Evolutionary conservation across 331 rosid species (phyloP).

Genomic region (Malus hybrid): DNA sequence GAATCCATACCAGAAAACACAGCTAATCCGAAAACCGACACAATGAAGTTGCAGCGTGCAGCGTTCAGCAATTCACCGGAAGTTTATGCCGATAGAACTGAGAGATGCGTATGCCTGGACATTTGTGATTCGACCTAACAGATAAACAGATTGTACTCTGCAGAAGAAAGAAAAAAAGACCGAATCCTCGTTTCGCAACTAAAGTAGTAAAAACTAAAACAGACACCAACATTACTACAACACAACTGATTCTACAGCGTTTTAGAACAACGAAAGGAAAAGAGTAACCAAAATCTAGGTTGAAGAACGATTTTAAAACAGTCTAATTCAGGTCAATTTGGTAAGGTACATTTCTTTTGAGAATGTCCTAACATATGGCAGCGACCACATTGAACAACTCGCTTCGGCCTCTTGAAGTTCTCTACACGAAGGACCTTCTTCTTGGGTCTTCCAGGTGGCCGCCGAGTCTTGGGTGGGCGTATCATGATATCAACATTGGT

Average conservation of each 20-base stretch:
- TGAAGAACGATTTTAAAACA: conserved; percentile 24
- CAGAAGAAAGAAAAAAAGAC: conserved; percentile 21
- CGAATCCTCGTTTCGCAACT: conserved; percentile 34
- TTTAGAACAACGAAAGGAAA: background rate
- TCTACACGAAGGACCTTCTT: conserved; percentile 87
- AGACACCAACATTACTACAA: conserved; percentile 54
- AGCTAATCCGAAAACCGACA: too few species aligned
- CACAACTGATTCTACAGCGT: conserved; percentile 37
- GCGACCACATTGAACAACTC: conserved; percentile 96
- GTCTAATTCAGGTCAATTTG: conserved; percentile 41
- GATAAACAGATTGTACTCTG: conserved; percentile 10
- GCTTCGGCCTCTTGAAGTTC: conserved; percentile 90
- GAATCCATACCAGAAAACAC: background rate
- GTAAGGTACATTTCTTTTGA: conserved; percentile 90
- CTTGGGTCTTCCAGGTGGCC: conserved; percentile 95
- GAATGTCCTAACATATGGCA: conserved; percentile 98
- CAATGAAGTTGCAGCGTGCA: too few species aligned
- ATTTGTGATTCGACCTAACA: background rate
- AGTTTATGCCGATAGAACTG: background rate
- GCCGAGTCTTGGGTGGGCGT: conserved; percentile 81
- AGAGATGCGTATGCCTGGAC: background rate
- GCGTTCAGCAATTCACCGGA: too few species aligned
- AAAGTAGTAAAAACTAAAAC: conserved; percentile 23
- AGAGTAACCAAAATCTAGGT: conserved; percentile 17
- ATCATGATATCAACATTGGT: conserved; percentile 59